These are phyloP conservation scores for Hansenula sp. DNA, from an alignment of 1,139 yeast species.

Conservation along the genomic window DNA sequence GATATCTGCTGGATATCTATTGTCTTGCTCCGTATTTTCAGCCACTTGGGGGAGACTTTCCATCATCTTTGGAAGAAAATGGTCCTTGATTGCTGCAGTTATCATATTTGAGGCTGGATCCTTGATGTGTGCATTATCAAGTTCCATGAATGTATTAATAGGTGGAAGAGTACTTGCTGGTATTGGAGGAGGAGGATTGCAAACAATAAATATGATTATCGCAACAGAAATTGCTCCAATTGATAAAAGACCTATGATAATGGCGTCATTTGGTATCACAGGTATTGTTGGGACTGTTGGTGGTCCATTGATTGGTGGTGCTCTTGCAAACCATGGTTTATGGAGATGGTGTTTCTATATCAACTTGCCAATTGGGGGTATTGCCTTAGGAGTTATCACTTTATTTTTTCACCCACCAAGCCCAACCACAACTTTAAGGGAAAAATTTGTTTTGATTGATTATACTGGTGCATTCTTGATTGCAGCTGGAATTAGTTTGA, in stretches of 20 bases:
- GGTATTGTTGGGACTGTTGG: constrained; percentile 53
- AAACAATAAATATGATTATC: constrained; percentile 52
- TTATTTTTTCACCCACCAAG: constrained; percentile 56
- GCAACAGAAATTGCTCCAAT: constrained; percentile 59
- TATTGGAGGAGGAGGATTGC: constrained; percentile 68
- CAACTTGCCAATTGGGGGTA: constrained; percentile 65
- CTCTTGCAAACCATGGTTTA: constrained; percentile 51
- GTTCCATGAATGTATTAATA: constrained; percentile 53
- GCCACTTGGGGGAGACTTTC: constrained; percentile 60
- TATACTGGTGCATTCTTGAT: constrained; percentile 42
- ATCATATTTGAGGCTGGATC: constrained; percentile 59
- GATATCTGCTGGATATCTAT: constrained; percentile 54
- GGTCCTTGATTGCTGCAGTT: constrained; percentile 43
- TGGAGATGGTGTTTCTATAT: constrained; percentile 84
- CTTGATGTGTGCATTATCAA: constrained; percentile 52
- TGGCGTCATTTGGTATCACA: constrained; percentile 44
- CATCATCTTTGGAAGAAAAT: constrained; percentile 56
- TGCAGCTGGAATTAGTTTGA: constrained; percentile 37
- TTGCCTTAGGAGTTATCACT: constrained; percentile 41
- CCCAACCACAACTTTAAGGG: constrained; percentile 35
- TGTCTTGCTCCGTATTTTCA: constrained; percentile 54
- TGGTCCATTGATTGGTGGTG: constrained; percentile 71
- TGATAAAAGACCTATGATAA: constrained; percentile 45
- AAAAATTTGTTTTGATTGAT: constrained; percentile 43
- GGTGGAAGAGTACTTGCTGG: constrained; percentile 72